Evolutionary conservation across 202 grass and related monocot genomes (phyloP).

Genomic region (Dendrocalamus latiflorus): DNA sequence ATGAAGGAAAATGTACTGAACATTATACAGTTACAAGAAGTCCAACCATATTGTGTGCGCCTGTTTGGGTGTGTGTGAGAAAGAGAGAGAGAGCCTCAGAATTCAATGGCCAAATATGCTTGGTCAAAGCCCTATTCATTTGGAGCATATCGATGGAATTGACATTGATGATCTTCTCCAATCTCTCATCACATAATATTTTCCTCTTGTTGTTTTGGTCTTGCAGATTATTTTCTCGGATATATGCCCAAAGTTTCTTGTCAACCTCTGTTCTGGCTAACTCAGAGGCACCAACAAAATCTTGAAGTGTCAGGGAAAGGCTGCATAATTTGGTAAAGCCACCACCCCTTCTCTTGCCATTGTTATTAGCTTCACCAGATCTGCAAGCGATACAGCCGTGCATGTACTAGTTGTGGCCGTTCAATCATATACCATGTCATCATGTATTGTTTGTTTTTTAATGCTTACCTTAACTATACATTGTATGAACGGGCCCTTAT

Average conservation of each 20-base stretch:
- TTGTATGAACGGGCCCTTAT: too few species aligned
- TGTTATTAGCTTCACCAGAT: constrained; percentile 47
- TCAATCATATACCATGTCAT: too few species aligned
- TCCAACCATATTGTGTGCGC: background rate
- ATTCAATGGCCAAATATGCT: constrained; percentile 89
- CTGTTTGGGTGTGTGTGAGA: background rate
- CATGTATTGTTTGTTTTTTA: too few species aligned
- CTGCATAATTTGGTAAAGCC: constrained; percentile 95
- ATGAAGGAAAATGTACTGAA: background rate
- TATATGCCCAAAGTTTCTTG: constrained; percentile 90
- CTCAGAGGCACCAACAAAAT: constrained; percentile 73
- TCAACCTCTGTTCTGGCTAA: constrained; percentile 99
- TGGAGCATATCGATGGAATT: constrained; percentile 97
- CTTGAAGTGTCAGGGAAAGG: constrained; percentile 76
- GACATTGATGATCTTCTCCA: constrained; percentile 78
- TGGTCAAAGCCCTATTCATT: constrained; percentile 95
- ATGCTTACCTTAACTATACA: too few species aligned
- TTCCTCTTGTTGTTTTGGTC: constrained; percentile 80
- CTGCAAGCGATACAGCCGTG: background rate
- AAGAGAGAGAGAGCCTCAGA: background rate
- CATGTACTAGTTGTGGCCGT: too few species aligned
- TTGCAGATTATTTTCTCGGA: constrained; percentile 82
- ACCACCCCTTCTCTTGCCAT: constrained; percentile 77
- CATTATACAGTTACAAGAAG: too few species aligned
- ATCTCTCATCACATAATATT: constrained; percentile 74